These are phyloP conservation scores for Paramecium primaurelia DNA, from an alignment of 73 alveolate genomes.

Conservation along the genomic window DNA sequence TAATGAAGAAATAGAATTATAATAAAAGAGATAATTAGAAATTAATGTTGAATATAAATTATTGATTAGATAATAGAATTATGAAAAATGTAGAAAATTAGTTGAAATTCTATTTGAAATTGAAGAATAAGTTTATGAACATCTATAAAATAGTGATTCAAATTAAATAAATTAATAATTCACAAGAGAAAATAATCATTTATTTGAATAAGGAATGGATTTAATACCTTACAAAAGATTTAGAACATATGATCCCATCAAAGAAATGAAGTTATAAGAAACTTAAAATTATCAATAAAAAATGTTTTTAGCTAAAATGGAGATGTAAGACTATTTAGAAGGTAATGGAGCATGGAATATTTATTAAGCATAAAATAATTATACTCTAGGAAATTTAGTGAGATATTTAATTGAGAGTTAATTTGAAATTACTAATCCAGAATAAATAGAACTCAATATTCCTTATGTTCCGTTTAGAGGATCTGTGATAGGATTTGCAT, in stretches of 20 bases:
- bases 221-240: slow-evolving; percentile 52
- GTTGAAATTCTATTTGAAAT: slow-evolving; percentile 87
- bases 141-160: slow-evolving; percentile 85
- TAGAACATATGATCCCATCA: slow-evolving; percentile 48
- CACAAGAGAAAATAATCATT: slow-evolving; percentile 92
- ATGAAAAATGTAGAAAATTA: slow-evolving; percentile 74
- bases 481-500: slow-evolving; percentile 87
- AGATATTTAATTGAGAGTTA: slow-evolving; percentile 47
- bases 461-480: slow-evolving; percentile 78
- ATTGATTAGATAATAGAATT: slow-evolving; percentile 67
- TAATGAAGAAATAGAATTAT: slow-evolving; percentile 68
- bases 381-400: slow-evolving; percentile 53
- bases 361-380: slow-evolving; percentile 46
- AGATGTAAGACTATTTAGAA: slow-evolving; percentile 70
- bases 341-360: slow-evolving; percentile 80
- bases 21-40: slow-evolving; percentile 50
- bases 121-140: slow-evolving; percentile 90
- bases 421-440: neutral
- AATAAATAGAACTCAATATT: neutral
- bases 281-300: slow-evolving; percentile 17
- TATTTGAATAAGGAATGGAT: slow-evolving; percentile 75
- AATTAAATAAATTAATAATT: slow-evolving; percentile 86
- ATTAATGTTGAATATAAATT: slow-evolving; percentile 54
- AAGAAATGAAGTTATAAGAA: slow-evolving; percentile 57
- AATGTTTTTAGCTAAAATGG: slow-evolving; percentile 63